Conservation (phyloP, 176 grass and related monocot genomes). For the Aegilops bicornis region DNA sequence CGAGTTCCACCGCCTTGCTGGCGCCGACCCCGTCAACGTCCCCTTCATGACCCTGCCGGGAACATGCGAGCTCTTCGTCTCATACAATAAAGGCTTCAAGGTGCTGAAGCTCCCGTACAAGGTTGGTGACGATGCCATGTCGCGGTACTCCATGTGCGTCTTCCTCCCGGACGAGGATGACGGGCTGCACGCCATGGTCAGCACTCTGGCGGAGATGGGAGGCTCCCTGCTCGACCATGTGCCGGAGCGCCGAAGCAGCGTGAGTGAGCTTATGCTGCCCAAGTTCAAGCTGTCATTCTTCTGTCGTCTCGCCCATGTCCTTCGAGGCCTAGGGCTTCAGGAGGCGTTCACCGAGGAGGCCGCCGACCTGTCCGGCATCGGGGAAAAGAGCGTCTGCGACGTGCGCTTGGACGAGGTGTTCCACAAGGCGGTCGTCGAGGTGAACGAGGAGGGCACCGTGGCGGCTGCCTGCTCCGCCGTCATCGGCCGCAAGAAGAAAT, state of each 20-base stretch:
- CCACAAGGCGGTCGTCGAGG: not conserved
- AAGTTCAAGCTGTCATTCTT: slow-evolving; percentile 14
- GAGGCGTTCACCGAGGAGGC: not conserved
- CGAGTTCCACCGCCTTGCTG: not conserved
- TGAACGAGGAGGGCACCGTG: not conserved
- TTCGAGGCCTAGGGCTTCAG: not conserved
- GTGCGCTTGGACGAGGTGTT: slow-evolving; percentile 8
- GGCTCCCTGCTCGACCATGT: not conserved
- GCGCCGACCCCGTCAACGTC: not conserved
- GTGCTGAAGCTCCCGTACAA: not conserved
- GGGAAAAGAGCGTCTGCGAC: not conserved
- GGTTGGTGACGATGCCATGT: no score
- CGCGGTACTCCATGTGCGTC: slow-evolving; percentile 15
- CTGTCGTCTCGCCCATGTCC: not conserved
- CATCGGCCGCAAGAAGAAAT: not conserved
- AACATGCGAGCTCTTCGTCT: not conserved
- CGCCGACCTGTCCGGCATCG: not conserved
- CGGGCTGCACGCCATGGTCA: slow-evolving; percentile 4
- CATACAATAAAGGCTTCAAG: not conserved
- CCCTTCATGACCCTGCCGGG: not conserved
- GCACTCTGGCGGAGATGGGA: no score
- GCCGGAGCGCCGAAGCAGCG: not conserved
- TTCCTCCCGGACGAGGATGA: slow-evolving; percentile 21
- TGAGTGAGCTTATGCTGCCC: not conserved
- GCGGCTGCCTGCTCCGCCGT: not conserved